These are phyloP conservation scores for Rhodotorula sp. DNA, from an alignment of 1,284 basidiomycete species.

Conservation along the genomic window DNA sequence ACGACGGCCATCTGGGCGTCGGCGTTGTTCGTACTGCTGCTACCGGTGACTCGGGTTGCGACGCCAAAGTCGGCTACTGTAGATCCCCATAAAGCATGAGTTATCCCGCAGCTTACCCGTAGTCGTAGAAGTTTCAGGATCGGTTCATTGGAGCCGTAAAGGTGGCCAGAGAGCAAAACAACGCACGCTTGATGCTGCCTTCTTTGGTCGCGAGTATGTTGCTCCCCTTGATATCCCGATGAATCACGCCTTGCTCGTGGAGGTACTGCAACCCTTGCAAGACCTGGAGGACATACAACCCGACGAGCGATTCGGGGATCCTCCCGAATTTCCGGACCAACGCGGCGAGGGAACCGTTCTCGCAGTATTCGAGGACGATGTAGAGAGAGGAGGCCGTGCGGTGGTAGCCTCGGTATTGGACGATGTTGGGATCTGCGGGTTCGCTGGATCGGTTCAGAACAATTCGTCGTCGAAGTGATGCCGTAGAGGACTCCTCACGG, in stretches of 20 bases:
- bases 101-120: too few species aligned
- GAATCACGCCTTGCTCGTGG: slow-evolving; percentile 96
- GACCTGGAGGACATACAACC: slow-evolving; percentile 88
- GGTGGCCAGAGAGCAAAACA: too few species aligned
- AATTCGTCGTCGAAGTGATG: not conserved
- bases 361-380: slow-evolving; percentile 98
- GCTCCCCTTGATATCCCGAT: slow-evolving; percentile 97
- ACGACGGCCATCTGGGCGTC: slow-evolving; percentile 83
- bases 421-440: slow-evolving; percentile 72
- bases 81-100: slow-evolving; percentile 58
- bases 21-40: too few species aligned
- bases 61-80: slow-evolving; percentile 47
- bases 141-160: too few species aligned
- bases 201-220: slow-evolving; percentile 98
- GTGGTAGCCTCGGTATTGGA: slow-evolving; percentile 97
- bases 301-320: slow-evolving; percentile 93
- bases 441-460: not conserved
- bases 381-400: slow-evolving; percentile 91
- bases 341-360: slow-evolving; percentile 92
- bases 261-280: slow-evolving; percentile 89
- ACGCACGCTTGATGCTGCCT: slow-evolving; percentile 78
- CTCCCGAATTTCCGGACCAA: slow-evolving; percentile 97
- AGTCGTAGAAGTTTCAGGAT: too few species aligned
- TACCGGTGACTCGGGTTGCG: slow-evolving; percentile 53
- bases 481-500: slow-evolving; percentile 19